Base-by-base conservation (phyloP, 495 filamentous ascomycete genomes). In the Clavariopsis aquatica region DNA sequence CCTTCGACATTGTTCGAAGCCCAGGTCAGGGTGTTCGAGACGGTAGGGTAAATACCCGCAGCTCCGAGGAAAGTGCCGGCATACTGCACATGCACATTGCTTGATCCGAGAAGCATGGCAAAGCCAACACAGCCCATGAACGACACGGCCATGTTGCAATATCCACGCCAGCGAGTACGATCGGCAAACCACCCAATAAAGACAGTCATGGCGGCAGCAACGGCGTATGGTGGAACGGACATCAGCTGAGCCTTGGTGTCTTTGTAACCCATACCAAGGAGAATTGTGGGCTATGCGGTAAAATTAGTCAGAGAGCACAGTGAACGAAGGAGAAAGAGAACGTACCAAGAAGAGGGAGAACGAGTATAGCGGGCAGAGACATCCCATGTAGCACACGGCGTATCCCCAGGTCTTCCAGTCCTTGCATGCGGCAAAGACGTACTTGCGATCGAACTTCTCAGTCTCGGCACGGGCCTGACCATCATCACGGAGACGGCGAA, bases 1-100 rank as follows among this genome's bases (percentile, higher is more conserved):
- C 93, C 93, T 76, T 96, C 93, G 23, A 84, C 84, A 66, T 98
- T 98, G 76, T 98, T 98, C 53, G 84, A 85, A 15, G 87, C 76
- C 93, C 93, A 98, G 28, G 86, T 84, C 60, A 98, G 90, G 0
- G 92, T 94, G 72, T 96, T 96, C n/a, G 93, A 75, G 62, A 96
- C 91, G 72, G 84, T 88, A 0, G 93, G 93, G 71, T 96, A 98
- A 70, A 97, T 96, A 0, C 93, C 93, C 59, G 92, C 76, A 0
- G 93, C 93, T 9, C 86, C 91, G 1, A 98, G 79, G 78, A 96
- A 98, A 0, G 85, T 88, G 10, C 88, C 93, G 0, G 87, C 89
- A 71, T 97, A 98, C 58, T 89, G 85, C 8, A 89, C 82, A 0
- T 81, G 81, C 0, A 89, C 75, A 13, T 82, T 72, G 27, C 84